Evolutionary conservation across 2,329 filamentous ascomycete genomes (phyloP).

Genomic region (Fusarium solani-melongenae): DNA sequence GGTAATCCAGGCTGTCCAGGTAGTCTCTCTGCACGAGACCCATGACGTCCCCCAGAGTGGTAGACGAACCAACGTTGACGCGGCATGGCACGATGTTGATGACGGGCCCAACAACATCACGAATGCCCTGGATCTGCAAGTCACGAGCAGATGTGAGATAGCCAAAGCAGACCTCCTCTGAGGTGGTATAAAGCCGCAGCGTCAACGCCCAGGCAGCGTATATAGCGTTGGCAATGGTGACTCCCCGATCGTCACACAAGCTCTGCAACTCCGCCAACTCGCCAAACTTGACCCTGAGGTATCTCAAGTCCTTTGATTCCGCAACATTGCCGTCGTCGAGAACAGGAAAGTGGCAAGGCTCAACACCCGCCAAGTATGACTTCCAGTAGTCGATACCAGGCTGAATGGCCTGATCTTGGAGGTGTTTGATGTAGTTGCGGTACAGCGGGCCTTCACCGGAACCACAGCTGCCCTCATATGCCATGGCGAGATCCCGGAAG

Average conservation of each 20-base stretch:
- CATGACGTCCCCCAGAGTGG: conserved; percentile 7
- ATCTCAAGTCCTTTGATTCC: conserved; percentile 23
- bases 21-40: conserved; percentile 20
- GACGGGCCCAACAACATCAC: conserved; percentile 61
- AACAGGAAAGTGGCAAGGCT: conserved; percentile 33
- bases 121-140: conserved; percentile 58
- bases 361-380: conserved; percentile 20
- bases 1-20: conserved; percentile 26
- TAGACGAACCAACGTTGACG: conserved; percentile 45
- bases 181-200: conserved; percentile 52
- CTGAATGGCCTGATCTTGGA: conserved; percentile 12
- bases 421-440: conserved; percentile 22
- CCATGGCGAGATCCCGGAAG: conserved; percentile 31
- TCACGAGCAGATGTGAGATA: conserved; percentile 65
- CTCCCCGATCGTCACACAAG: conserved; percentile 17
- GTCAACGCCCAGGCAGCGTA: conserved; percentile 38
- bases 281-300: conserved; percentile 32
- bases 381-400: conserved; percentile 28
- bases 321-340: conserved; percentile 21
- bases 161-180: conserved; percentile 63
- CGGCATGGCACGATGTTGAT: conserved; percentile 68
- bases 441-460: conserved; percentile 27
- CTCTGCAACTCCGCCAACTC: conserved; percentile 14
- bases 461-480: conserved; percentile 7
- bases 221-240: conserved; percentile 33